phyloP scores from a whole-genome alignment of 2,329 filamentous ascomycete genomes.

The Colletotrichum filicis region DNA sequence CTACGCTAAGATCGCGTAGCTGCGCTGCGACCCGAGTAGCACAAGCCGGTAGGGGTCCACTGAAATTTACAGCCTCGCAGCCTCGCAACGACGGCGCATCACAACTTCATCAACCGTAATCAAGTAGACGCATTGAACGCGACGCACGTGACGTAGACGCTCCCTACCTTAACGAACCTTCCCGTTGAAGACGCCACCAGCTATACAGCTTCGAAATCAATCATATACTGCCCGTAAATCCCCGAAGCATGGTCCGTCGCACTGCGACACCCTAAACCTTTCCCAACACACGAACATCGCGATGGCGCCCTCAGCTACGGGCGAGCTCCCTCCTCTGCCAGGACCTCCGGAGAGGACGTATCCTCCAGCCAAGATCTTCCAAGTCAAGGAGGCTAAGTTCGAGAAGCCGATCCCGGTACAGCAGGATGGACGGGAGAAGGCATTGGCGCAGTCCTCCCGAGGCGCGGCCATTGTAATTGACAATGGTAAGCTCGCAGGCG shows the following conservation, averaged over 20 bases:
- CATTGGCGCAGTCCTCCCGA: conserved; percentile 64
- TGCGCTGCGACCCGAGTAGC: neutral
- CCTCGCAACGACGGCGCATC: conserved; percentile 41
- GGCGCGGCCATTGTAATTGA: conserved; percentile 93
- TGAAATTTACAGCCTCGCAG: conserved; percentile 43
- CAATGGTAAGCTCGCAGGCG: conserved; percentile 76
- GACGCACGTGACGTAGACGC: conserved; percentile 12
- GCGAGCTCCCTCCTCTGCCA: conserved; percentile 51
- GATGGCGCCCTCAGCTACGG: conserved; percentile 67
- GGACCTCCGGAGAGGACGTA: conserved; percentile 57
- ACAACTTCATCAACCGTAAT: conserved; percentile 17
- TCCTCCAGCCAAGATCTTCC: conserved; percentile 66
- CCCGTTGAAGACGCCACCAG: neutral
- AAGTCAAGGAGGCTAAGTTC: conserved; percentile 71
- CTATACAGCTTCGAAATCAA: neutral
- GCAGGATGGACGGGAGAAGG: conserved; percentile 77
- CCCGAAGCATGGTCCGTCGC: conserved; percentile 28
- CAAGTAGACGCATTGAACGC: conserved; percentile 27
- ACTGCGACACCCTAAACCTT: conserved; percentile 31
- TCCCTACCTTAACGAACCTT: neutral
- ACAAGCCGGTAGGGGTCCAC: conserved; percentile 13
- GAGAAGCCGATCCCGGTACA: conserved; percentile 65
- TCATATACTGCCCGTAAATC: conserved; percentile 1
- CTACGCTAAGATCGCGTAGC: conserved; percentile 1
- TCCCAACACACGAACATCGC: conserved; percentile 38